Evolutionary conservation across 2,329 filamentous ascomycete genomes (phyloP).

Genomic region (Reticulascus tulasneorum): DNA sequence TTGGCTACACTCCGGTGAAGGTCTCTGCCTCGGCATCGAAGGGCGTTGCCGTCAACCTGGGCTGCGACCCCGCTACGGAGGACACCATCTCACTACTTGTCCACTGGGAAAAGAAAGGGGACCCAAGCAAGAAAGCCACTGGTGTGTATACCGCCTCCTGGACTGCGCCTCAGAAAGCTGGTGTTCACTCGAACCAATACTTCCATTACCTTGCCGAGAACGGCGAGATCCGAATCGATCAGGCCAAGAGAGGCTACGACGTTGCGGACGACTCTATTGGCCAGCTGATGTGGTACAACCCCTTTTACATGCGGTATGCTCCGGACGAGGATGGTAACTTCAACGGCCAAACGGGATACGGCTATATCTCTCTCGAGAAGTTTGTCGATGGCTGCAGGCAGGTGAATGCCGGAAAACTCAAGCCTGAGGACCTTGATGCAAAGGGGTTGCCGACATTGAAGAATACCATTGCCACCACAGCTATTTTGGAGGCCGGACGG

Average conservation of each 20-base stretch:
- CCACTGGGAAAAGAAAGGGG: conserved; percentile 74
- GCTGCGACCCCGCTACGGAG: conserved; percentile 77
- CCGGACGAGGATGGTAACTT: conserved; percentile 96
- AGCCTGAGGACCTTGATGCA: conserved; percentile 71
- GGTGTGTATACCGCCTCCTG: conserved; percentile 92
- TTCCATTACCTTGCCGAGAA: conserved; percentile 88
- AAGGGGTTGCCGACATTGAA: conserved; percentile 78
- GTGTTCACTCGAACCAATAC: conserved; percentile 95
- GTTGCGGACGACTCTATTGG: conserved; percentile 75
- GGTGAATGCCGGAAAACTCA: conserved; percentile 70
- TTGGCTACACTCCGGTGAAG: conserved; percentile 70
- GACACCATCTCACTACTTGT: conserved; percentile 91
- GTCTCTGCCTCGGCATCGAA: conserved; percentile 75
- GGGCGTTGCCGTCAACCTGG: conserved; percentile 73
- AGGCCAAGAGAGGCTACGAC: conserved; percentile 92
- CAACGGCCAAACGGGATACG: conserved; percentile 84
- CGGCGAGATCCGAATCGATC: conserved; percentile 85
- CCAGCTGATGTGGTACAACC: conserved; percentile 82
- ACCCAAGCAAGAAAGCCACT: conserved; percentile 69
- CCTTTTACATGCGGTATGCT: conserved; percentile 93
- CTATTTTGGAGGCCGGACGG: conserved; percentile 83
- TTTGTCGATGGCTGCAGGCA: conserved; percentile 83
- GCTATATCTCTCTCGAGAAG: conserved; percentile 93
- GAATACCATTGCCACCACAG: conserved; percentile 89
- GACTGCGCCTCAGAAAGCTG: conserved; percentile 88